Base-by-base conservation (phyloP, 108 stramenopile species). In the Nitzschia sp. region DNA sequence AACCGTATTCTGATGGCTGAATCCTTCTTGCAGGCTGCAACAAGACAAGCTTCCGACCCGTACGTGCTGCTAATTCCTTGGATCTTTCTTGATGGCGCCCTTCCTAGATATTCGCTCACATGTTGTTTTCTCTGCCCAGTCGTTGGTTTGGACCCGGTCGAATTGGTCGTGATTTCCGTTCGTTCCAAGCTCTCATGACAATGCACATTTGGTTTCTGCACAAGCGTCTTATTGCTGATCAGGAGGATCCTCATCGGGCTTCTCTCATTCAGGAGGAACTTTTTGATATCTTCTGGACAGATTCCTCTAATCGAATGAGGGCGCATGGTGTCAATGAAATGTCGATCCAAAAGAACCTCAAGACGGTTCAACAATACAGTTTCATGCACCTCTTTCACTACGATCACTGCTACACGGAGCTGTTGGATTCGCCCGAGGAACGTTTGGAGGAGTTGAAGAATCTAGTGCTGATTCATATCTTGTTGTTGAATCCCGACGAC, bases 161-260 rank as follows among this genome's bases (percentile, higher is more conserved):
- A 24, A 87, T 93, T 71, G 75, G 76, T 37, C 76, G 79, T 22
- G 86, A 89, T 41, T 96, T 96, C 78, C 90, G 90, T 26, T 79
- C 86, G 55, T 89, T 82, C 20, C 95, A 96, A 65, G 87, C 90
- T 11, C 53, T 96, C 17, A 60, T 91, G 51, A 87, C 91, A 21
- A 83, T 93, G 87, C 95, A 96, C 68, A 71, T 96, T 67, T 96
- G 95, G 95, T 88, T 96, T 54, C 60, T 96, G 6, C 95, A 96
- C 71, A 84, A 83, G 48, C 86, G 92, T 20, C 72, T 96, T 38
- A 46, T 91, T 15, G 48, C 65, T 14, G 80, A 87, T 46, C 60
- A 65, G 39, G 76, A 71, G 17, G 89, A 92, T 63, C 82, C 81
- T 6, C 77, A 87, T 64, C 48, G 39, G 19, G 71, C 77, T n/a